Percentiles rank a stretch among this genome's conserved stretches.
phyloP scores from a whole-genome alignment of 2,329 filamentous ascomycete genomes.

The Xylariaceae sp. region DNA sequence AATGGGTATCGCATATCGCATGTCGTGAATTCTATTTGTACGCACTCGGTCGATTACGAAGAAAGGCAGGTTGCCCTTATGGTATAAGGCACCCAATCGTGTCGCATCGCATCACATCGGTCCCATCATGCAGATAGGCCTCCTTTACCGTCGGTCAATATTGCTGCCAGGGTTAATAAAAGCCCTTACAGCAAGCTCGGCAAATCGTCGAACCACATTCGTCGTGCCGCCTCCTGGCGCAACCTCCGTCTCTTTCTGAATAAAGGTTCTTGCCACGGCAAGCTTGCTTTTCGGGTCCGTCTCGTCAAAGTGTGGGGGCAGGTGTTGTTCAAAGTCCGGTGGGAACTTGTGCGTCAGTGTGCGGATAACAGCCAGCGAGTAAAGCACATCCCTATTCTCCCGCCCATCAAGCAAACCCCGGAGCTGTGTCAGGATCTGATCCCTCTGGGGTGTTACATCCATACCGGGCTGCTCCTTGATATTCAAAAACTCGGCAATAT shows the following conservation, averaged over 20 bases:
- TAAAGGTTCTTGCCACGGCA: constrained; percentile 65
- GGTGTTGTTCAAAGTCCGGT: constrained; percentile 52
- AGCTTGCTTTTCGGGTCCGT: constrained; percentile 63
- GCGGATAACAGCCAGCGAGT: constrained; percentile 78
- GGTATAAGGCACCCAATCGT: no score
- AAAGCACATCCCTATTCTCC: constrained; percentile 87
- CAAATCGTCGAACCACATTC: constrained; percentile 67
- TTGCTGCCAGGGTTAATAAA: constrained; percentile 53
- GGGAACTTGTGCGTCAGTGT: constrained; percentile 66
- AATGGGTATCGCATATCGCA: no score
- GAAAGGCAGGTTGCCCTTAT: no score
- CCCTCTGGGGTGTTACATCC: constrained; percentile 51
- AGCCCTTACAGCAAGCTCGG: constrained; percentile 61
- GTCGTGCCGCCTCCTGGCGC: constrained; percentile 59
- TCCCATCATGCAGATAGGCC: no score
- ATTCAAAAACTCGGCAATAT: constrained; percentile 67
- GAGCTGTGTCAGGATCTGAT: constrained; percentile 61
- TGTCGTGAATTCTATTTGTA: no score
- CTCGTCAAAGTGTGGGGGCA: constrained; percentile 61
- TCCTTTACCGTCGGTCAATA: constrained; percentile 29
- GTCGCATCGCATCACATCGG: no score
- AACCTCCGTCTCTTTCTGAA: constrained; percentile 59
- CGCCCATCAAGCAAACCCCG: constrained; percentile 70
- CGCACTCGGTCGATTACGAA: no score
- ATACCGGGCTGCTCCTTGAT: constrained; percentile 54